Base-by-base conservation (phyloP, 2,329 filamentous ascomycete species). In the Myriosclerotinia scirpicola region DNA sequence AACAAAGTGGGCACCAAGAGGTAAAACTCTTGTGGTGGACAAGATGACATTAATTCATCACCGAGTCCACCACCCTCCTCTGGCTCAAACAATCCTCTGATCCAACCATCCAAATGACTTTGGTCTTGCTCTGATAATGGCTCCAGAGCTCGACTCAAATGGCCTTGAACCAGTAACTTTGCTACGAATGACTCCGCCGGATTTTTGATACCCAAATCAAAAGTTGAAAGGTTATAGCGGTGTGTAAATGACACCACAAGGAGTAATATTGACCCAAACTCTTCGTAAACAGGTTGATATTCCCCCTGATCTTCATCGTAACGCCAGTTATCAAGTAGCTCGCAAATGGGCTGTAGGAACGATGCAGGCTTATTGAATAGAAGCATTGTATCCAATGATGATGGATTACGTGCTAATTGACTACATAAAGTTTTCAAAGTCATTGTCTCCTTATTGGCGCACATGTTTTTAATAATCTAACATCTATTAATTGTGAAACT, bases 291-390 rank as follows among this genome's bases (percentile, higher is more conserved):
- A 0, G 91, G 91, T 75, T 94, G 91, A 72, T 92, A 92, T 75
- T 95, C 92, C 64, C 87, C 88, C 77, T 93, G 90, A 71, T 94
- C 91, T 69, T 93, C 90, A 50, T 94, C 91, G 72, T 93, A 92
- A 14, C 84, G 82, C 91, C 91, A 95, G 69, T 86, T 86, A 72
- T 95, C 91, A 15, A 96, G 81, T 14, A 94, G 80, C 30, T 88
- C 86, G 75, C 90, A 93, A 1, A 95, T 78, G 1, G 91, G 91
- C 59, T 87, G 85, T 3, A 95, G 78, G 14, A 95, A 84, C n/a
- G 84, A 84, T 0, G 84, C 81, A 0, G 90, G 83, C 68, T 87
- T 90, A 67, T 90, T 86, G 73, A 93, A 94, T 3, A 94, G 83
- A 46, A 94, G 80, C 67, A 95, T 82, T 1, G 93, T 85, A 76